Percentiles rank a stretch among this genome's conserved stretches.
Evolutionary conservation across 768 basidiomycete genomes (phyloP).

Genomic region (Mycena sanguinolenta): DNA sequence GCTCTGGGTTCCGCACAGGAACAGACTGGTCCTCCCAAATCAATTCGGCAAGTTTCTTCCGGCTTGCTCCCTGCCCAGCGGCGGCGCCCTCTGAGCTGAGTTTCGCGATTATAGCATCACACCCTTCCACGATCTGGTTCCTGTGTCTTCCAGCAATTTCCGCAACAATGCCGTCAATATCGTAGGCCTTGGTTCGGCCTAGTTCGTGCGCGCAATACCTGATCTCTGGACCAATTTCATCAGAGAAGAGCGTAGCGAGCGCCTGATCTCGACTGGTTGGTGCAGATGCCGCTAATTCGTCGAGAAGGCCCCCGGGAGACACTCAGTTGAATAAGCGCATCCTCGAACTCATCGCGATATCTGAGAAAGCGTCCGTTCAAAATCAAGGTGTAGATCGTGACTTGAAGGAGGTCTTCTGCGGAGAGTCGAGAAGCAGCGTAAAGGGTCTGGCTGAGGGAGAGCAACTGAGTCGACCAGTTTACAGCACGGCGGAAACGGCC

Average conservation of each 20-base stretch:
- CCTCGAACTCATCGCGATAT: conserved; percentile 81
- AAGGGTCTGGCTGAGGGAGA: conserved; percentile 80
- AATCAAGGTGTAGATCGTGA: conserved; percentile 82
- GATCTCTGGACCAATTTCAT: conserved; percentile 92
- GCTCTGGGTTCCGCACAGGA: conserved; percentile 90
- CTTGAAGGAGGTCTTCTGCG: conserved; percentile 74
- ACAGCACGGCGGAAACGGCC: conserved; percentile 86
- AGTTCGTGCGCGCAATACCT: conserved; percentile 93
- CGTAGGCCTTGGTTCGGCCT: conserved; percentile 83
- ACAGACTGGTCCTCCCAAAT: conserved; percentile 88
- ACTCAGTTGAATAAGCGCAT: conserved; percentile 80
- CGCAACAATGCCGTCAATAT: conserved; percentile 79
- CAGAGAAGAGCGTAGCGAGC: conserved; percentile 84
- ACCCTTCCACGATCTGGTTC: conserved; percentile 74
- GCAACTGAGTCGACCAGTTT: conserved; percentile 82
- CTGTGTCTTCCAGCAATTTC: conserved; percentile 72
- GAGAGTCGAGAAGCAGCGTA: conserved; percentile 65
- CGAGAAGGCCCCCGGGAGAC: conserved; percentile 83
- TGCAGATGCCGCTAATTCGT: conserved; percentile 73
- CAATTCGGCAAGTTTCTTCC: conserved; percentile 70
- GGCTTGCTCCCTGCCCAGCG: conserved; percentile 52
- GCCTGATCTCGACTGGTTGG: conserved; percentile 89
- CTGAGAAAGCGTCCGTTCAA: conserved; percentile 88
- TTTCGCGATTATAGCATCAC: conserved; percentile 64
- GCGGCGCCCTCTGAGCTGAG: conserved; percentile 60